phyloP scores from a whole-genome alignment of 2,329 filamentous ascomycete species.

The Cryphonectria nitschkei region DNA sequence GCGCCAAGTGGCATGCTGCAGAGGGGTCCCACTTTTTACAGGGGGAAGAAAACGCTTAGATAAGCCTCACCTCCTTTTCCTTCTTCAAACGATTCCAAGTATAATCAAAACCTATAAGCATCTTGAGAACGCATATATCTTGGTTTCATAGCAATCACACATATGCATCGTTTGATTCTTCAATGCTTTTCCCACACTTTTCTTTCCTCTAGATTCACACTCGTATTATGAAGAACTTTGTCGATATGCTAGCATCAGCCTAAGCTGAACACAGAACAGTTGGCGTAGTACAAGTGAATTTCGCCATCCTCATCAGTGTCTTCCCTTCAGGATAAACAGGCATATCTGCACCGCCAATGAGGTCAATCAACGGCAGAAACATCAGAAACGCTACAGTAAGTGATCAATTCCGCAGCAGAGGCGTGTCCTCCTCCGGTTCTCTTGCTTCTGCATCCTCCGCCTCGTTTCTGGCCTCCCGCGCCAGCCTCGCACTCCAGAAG shows the following conservation, averaged over 20 bases:
- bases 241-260: too few relatives aligned
- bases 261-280: too few relatives aligned
- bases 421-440: neutral
- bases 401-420: neutral
- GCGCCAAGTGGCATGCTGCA: slow-evolving; percentile 17
- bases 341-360: neutral
- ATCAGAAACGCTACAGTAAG: neutral
- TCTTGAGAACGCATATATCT: neutral
- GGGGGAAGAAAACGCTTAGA: slow-evolving; percentile 6
- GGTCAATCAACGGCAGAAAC: neutral
- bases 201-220: too few relatives aligned
- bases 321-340: neutral
- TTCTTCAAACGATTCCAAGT: neutral
- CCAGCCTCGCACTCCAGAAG: neutral
- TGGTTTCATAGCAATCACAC: too few relatives aligned
- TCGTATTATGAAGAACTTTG: too few relatives aligned
- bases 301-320: neutral
- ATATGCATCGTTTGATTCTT: too few relatives aligned
- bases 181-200: too few relatives aligned
- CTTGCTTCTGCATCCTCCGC: neutral
- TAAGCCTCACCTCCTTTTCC: slow-evolving; percentile 9
- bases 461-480: neutral
- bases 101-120: neutral
- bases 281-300: neutral
- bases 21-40: neutral